Conservation (phyloP, 2,329 filamentous ascomycete genomes). For the Tympanopsis confertula region DNA sequence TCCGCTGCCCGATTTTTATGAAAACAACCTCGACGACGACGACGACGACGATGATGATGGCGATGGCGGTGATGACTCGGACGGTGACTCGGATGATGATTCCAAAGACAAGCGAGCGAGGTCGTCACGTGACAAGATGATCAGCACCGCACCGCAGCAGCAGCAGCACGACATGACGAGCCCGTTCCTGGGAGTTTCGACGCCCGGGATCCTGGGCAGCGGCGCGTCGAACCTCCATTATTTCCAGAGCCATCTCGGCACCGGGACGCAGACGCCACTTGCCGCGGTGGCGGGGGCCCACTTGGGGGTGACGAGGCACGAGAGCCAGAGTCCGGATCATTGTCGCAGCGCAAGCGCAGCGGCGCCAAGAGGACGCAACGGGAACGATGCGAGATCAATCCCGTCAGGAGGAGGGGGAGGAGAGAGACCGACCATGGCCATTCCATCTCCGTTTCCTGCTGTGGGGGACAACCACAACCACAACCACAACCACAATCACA, state of each 20-base stretch:
- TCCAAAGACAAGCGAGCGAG: slow-evolving; percentile 13
- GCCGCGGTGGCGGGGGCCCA: slow-evolving; percentile 68
- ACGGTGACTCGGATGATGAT: slow-evolving; percentile 7
- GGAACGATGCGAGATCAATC: slow-evolving; percentile 11
- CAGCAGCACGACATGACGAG: slow-evolving; percentile 31
- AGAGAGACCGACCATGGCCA: not conserved
- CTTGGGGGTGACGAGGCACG: too few species aligned
- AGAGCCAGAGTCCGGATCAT: not conserved
- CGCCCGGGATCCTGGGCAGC: slow-evolving; percentile 50
- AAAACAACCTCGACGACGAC: slow-evolving; percentile 59
- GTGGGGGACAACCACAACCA: not conserved
- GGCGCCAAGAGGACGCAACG: slow-evolving; percentile 21
- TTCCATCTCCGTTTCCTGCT: not conserved
- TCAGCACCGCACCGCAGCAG: slow-evolving; percentile 8
- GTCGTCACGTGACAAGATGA: slow-evolving; percentile 1
- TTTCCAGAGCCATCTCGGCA: slow-evolving; percentile 67
- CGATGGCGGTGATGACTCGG: slow-evolving; percentile 23
- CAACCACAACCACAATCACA: too few species aligned
- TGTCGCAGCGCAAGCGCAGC: slow-evolving; percentile 38
- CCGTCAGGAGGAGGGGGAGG: not conserved
- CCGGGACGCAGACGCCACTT: slow-evolving; percentile 65
- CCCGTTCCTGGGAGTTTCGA: slow-evolving; percentile 47
- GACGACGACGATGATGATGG: slow-evolving; percentile 41
- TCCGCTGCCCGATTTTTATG: slow-evolving; percentile 91
- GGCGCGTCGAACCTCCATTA: slow-evolving; percentile 70